Evolutionary conservation across 2,329 filamentous ascomycete species (phyloP), one percentile per base, ranked within the genome.

Genomic region (Talaromyces sp.): DNA sequence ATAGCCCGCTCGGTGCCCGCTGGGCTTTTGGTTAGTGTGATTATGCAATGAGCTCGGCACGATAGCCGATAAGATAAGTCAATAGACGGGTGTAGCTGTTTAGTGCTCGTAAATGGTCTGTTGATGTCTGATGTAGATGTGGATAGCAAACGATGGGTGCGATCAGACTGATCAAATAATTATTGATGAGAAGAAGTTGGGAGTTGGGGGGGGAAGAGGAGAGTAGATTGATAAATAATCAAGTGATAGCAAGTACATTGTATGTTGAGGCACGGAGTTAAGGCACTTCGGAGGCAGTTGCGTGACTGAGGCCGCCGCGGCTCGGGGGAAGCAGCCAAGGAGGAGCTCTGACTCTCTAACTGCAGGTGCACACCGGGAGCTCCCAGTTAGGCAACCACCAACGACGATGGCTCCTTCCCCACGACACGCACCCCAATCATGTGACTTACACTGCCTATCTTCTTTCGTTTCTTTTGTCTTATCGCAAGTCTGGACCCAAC

Each of bases 1-100:
- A 63, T 56, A 63, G 61, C 52, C 61, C 61, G 61, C 61, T 56
- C 25, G 33, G 39, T 41, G 61, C 11, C 50, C 27, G 45, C 45
- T 49, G 49, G 54, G 54, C 54, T 41, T 58, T 41, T n/a, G 37
- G 37, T 45, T 59, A 59, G 56, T 39, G 37, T 37, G 39, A 49
- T 63, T 63, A 45, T 54, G 61, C 35, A 62, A 35, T 62, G 47
- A 43, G 47, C 59, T 50, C 58, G 43, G 43, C 2, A 9, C 27
- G n/a, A 37, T 19, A 19, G 45, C 58, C 60, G 60, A 62, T 62
- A 54, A 52, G 47, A 62, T 62, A 54, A 54, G 31, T 41, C 9
- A 25, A 37, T 56, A 56, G 47, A 50, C 47, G 2, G 25, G 27
- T 31, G 22, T 31, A 31, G 47, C 47, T 31, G 31, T 13, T 10